Evolutionary conservation across 768 basidiomycete species (phyloP).

Genomic region (Russula emetica): DNA sequence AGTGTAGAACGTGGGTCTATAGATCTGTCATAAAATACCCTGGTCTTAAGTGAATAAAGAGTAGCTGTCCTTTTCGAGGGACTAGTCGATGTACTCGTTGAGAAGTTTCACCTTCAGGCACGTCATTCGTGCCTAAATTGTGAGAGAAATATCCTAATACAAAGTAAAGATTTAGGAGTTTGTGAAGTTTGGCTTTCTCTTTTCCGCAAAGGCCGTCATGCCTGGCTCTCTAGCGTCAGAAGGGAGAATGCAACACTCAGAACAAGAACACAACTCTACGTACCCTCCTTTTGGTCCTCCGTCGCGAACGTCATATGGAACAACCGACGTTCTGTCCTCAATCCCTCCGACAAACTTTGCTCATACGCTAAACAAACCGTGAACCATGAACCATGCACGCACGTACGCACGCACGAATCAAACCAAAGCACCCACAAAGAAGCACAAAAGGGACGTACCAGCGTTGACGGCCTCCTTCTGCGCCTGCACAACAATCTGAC

Average conservation of each 20-base stretch:
- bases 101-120: neutral
- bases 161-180: constrained; percentile 40
- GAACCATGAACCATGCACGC: neutral
- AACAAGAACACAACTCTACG: constrained; percentile 30
- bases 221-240: constrained; percentile 46
- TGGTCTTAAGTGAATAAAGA: too few species aligned
- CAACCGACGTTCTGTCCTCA: constrained; percentile 80
- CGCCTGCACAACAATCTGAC: constrained; percentile 77
- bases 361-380: constrained; percentile 69
- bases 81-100: neutral
- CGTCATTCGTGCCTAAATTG: neutral
- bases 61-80: neutral
- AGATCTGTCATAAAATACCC: too few species aligned
- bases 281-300: constrained; percentile 92
- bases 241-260: neutral
- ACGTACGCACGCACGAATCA: neutral
- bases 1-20: too few species aligned
- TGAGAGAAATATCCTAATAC: neutral
- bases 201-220: constrained; percentile 93
- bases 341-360: constrained; percentile 71
- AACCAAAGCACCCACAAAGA: neutral
- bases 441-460: constrained; percentile 39
- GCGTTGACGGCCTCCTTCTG: constrained; percentile 93
- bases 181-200: constrained; percentile 82
- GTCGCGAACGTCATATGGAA: constrained; percentile 95